Evolutionary conservation across 352 stramenopile species (phyloP), one percentile per base, ranked within the genome.

Genomic region (Phytophthora parvispora): DNA sequence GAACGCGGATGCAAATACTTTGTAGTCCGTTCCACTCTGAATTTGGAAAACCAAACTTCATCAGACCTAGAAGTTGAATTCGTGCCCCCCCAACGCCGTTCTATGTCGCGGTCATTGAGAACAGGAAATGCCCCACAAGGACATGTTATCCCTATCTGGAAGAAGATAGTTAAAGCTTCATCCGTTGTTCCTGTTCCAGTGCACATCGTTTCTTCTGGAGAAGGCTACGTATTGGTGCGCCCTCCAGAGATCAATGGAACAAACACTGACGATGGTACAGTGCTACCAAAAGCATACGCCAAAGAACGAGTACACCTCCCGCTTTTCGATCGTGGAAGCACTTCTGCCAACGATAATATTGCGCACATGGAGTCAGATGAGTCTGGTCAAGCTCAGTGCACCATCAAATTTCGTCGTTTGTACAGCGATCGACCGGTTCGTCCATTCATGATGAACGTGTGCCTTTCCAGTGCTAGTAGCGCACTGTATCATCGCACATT

Each of bases 1-100:
- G 86, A 97, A 56, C 85, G 84, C 42, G 90, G 90, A n/a, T 94
- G 86, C 72, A 97, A 97, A 63, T 88, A 92, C 60, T 94, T 97
- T 56, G 86, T 95, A 20, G 86, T 97, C 18, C 87, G 89, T 2
- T 96, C 88, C 6, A 93, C 87, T 10, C 62, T 94, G 56, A 65
- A 94, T 47, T 32, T 97, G 13, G 86, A 95, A 36, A 97, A 97
- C 69, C 91, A 94, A 59, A 96, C 88, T 0, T 83, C 80, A 2
- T 94, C 88, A 10, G 86, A 94, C 31, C 63, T 97, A n/a, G 84
- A 96, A 62, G 72, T 96, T n/a, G 88, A 97, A 54, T 93, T 95
- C 62, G 69, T 96, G 9, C 84, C 84, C 42, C 82, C 80, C 15
- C 75, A 87, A 51, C 61, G 77, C n/a, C 77, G 74, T 32, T 74